phyloP scores from a whole-genome alignment of 495 filamentous ascomycete genomes.

The Massariosphaeria phaeospora region DNA sequence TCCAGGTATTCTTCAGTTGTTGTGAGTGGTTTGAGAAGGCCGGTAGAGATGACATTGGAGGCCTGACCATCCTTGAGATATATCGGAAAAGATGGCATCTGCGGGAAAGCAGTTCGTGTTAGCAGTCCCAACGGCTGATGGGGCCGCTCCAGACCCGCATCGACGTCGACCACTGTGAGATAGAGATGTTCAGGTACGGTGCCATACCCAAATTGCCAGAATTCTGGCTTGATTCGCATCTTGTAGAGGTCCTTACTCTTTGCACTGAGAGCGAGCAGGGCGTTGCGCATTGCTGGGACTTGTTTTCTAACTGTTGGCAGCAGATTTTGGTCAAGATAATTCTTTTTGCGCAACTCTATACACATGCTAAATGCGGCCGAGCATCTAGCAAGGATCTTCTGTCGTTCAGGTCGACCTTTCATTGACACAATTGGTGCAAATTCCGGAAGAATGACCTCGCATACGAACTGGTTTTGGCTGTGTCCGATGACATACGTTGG shows the following conservation, averaged over 20 bases:
- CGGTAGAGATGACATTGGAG: conserved; percentile 52
- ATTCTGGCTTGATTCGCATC: conserved; percentile 71
- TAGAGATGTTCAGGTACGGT: conserved; percentile 55
- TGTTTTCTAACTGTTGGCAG: conserved; percentile 67
- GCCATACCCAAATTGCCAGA: conserved; percentile 61
- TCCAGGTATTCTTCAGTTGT: conserved; percentile 44
- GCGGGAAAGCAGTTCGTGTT: conserved; percentile 60
- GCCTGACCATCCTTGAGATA: conserved; percentile 59
- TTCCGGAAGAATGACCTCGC: conserved; percentile 77
- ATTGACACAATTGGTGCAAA: conserved; percentile 64
- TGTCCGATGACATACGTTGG: conserved; percentile 60
- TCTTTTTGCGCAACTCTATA: conserved; percentile 58
- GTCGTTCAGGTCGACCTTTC: conserved; percentile 55
- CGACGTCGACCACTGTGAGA: conserved; percentile 59
- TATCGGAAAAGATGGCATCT: conserved; percentile 63
- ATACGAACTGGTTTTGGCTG: conserved; percentile 59
- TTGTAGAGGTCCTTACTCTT: conserved; percentile 68
- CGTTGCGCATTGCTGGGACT: conserved; percentile 82
- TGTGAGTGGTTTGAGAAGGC: conserved; percentile 42
- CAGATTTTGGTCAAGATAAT: conserved; percentile 67
- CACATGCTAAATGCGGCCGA: conserved; percentile 88
- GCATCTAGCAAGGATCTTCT: conserved; percentile 77
- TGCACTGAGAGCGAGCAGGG: conserved; percentile 73
- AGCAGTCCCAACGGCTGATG: conserved; percentile 67
- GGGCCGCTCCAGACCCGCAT: conserved; percentile 51